A percentile compares a stretch with the other conserved stretches of the same genome.
These are phyloP conservation scores for Hypholoma sublateritium DNA, from an alignment of 768 basidiomycete genomes.

Conservation along the genomic window DNA sequence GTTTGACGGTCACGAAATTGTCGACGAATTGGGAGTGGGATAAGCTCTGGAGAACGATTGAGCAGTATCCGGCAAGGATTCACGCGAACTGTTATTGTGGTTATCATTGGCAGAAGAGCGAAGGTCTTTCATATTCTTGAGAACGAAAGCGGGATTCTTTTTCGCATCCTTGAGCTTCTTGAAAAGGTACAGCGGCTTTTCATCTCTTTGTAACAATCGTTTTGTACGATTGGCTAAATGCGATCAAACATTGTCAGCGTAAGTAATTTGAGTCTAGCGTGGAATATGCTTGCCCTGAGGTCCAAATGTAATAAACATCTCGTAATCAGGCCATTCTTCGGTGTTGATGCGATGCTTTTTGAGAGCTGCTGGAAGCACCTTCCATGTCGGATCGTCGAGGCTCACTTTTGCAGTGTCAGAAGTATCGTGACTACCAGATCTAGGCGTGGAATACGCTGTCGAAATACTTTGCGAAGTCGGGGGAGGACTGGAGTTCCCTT, in stretches of 20 bases:
- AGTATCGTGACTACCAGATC: slow-evolving; percentile 59
- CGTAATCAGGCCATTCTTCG: slow-evolving; percentile 97
- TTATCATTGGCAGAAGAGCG: slow-evolving; percentile 58
- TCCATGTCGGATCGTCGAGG: slow-evolving; percentile 96
- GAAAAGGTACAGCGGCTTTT: slow-evolving; percentile 94
- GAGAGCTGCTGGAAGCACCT: slow-evolving; percentile 95
- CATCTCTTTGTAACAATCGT: slow-evolving; percentile 88
- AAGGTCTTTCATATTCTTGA: slow-evolving; percentile 93
- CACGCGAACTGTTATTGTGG: background rate
- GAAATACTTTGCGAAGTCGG: slow-evolving; percentile 5
- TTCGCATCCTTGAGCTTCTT: slow-evolving; percentile 95
- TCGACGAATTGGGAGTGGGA: background rate
- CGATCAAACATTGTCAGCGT: background rate
- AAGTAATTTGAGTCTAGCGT: background rate
- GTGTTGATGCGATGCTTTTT: slow-evolving; percentile 98
- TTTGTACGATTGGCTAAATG: slow-evolving; percentile 72
- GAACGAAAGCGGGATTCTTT: slow-evolving; percentile 98
- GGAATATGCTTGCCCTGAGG: slow-evolving; percentile 62
- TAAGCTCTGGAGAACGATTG: background rate
- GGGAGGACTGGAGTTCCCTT: background rate
- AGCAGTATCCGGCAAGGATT: background rate
- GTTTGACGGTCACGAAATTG: background rate
- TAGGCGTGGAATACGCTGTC: slow-evolving; percentile 33
- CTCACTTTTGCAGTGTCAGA: slow-evolving; percentile 87
- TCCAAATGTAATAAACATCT: slow-evolving; percentile 98